Evolutionary conservation across 73 alveolate species (phyloP).

Genomic region (Paramecium octaurelia): DNA sequence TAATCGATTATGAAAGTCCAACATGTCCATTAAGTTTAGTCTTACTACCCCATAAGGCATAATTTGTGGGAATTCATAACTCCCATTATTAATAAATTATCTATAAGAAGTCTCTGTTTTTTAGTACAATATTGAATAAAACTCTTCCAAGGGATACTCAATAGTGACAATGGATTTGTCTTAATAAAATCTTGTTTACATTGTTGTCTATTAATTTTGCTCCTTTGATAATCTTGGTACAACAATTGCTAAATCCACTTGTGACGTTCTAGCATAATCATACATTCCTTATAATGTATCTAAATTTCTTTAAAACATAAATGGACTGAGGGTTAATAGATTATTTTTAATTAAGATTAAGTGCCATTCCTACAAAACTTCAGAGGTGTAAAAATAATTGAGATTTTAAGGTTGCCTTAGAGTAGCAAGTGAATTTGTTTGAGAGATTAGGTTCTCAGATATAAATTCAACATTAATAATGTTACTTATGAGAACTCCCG

Average conservation of each 20-base stretch:
- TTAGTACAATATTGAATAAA: neutral
- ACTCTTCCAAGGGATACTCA: neutral
- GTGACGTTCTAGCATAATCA: neutral
- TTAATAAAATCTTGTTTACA: neutral
- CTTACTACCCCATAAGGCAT: neutral
- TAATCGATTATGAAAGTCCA: neutral
- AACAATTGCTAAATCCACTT: neutral
- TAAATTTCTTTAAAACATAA: neutral
- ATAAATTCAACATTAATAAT: neutral
- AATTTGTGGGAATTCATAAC: neutral
- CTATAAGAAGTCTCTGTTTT: neutral
- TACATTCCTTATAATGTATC: neutral
- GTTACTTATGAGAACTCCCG: neutral
- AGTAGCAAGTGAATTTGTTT: neutral
- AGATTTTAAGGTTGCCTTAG: neutral
- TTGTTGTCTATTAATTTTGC: neutral
- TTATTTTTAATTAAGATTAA: neutral
- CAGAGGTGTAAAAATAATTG: neutral
- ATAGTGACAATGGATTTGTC: neutral
- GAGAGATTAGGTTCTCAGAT: neutral
- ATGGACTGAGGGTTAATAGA: neutral
- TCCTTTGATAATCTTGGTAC: neutral
- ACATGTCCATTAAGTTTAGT: neutral
- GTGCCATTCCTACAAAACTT: neutral
- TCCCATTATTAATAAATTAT: neutral